Base-by-base conservation (phyloP, 352 stramenopile species). In the Phytopythium delawarense region DNA sequence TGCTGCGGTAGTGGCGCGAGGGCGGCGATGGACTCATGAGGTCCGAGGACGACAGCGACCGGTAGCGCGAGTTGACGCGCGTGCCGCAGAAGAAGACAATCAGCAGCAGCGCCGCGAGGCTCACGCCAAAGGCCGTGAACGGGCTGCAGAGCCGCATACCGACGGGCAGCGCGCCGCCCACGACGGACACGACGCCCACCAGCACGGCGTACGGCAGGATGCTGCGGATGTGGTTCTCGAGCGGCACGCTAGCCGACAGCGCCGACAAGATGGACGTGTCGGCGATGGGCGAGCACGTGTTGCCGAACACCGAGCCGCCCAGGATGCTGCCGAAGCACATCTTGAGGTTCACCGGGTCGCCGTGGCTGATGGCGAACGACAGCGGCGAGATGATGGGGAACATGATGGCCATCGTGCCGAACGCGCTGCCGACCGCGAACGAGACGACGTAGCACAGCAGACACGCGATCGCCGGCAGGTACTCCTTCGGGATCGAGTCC, bases 321-420 rank as follows among this genome's bases (percentile, higher is more conserved):
- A 97, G 67, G 72, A 97, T 94, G 57, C 81, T 88, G 50, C 83
- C 88, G 61, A 97, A 94, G 70, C 84, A 96, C 65, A 92, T 81
- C 39, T 89, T 76, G 50, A 98, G 65, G 63, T 96, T 96, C 20
- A 84, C 77, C 12, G 72, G 59, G 56, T 98, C 89, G 12, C 83
- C 83, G 35, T 80, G 75, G 50, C 77, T 90, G 60, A 96, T 89
- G 49, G 80, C 78, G 73, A 72, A 96, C 55, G 88, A 94, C 12
- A 97, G 78, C 58, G 85, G 87, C 44, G 82, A 81, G 56, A 94
- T 91, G 64, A 98, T 95, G 20, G 91, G 91, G 66, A 98, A 97
- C 71, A 98, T 89, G 63, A 98, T 97, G 51, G 85, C 89, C 88
- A 98, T 97, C 11, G 91, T 97, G 53, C 88, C 88, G 64, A 96